phyloP scores from a whole-genome alignment of 176 grass and related monocot species.

The Triticum turgidum region DNA sequence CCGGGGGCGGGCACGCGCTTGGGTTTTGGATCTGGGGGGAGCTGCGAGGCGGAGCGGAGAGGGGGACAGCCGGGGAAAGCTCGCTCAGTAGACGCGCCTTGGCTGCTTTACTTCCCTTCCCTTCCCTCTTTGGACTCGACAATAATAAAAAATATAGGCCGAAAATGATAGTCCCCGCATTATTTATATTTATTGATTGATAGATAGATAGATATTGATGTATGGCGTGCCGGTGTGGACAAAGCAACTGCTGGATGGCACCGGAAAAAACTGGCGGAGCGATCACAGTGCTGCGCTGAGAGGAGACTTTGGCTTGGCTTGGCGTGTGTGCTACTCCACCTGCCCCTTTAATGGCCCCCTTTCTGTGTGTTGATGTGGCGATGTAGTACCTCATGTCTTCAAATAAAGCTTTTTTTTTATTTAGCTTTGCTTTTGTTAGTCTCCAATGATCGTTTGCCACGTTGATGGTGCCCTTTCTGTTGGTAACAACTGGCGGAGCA shows the following conservation, averaged over 20 bases:
- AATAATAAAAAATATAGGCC: background rate
- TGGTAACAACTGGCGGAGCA: background rate
- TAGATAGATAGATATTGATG: background rate
- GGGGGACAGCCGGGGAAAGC: background rate
- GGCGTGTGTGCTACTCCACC: constrained; percentile 38
- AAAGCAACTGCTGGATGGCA: background rate
- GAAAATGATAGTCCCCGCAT: background rate
- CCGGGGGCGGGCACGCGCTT: background rate
- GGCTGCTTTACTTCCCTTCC: constrained; percentile 9
- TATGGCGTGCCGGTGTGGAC: background rate
- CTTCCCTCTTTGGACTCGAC: background rate
- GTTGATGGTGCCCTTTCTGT: background rate
- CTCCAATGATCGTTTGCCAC: constrained; percentile 2
- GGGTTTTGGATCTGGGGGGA: constrained; percentile 39
- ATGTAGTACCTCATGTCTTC: background rate
- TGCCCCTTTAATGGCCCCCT: background rate
- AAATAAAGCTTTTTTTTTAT: background rate
- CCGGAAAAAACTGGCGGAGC: background rate
- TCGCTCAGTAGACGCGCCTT: constrained; percentile 2
- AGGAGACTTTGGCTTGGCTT: constrained; percentile 30
- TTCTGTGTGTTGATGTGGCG: background rate
- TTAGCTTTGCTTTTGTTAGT: constrained; percentile 5
- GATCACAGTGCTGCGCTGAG: background rate
- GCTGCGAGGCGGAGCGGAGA: background rate
- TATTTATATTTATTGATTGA: background rate